Conservation (phyloP, 495 filamentous ascomycete genomes). For the Tuber umbilicatum region DNA sequence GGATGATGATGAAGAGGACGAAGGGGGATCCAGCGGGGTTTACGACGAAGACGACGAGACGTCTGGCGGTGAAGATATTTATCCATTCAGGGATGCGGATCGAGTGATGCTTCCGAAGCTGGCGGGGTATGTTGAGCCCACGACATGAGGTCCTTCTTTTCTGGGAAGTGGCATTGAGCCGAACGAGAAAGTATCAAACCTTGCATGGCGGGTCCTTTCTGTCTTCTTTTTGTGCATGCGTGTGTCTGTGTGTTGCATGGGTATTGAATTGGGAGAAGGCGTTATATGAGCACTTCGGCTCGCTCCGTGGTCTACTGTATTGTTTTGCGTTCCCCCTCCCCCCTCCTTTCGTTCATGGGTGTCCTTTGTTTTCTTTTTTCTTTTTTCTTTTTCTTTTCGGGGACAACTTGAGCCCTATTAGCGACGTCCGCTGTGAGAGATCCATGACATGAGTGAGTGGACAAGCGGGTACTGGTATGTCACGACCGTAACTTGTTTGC, state of each 20-base stretch:
- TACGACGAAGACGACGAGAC: neutral
- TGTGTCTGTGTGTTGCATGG: neutral
- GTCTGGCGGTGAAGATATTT: constrained; percentile 1
- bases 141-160: neutral
- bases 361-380: constrained; percentile 7
- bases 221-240: neutral
- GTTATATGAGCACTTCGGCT: neutral
- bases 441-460: neutral
- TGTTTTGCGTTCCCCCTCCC: neutral
- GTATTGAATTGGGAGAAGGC: neutral
- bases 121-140: neutral
- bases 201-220: neutral
- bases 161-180: neutral
- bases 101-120: neutral
- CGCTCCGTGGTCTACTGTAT: neutral
- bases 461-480: neutral
- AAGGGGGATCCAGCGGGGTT: neutral
- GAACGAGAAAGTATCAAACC: neutral
- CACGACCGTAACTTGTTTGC: constrained; percentile 8
- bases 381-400: constrained; percentile 8
- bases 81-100: neutral
- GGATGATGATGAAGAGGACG: constrained; percentile 22
- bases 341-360: neutral
- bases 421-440: neutral
- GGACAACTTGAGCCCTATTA: neutral